Conservation (phyloP, 495 filamentous ascomycete species). For the Collariella sp. region DNA sequence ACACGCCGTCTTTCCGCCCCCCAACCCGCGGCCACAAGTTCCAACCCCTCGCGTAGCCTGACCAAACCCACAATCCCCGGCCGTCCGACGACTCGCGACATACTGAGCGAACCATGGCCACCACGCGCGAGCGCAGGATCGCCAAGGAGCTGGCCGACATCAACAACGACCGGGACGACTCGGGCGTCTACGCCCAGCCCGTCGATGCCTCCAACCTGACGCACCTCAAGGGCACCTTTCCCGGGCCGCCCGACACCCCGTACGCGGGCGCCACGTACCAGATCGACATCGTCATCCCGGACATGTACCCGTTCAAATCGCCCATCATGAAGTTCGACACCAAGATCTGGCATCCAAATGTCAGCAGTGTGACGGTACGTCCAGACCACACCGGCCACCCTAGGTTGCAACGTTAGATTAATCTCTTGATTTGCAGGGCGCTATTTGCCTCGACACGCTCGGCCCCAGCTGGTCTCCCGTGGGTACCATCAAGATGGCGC, state of each 20-base stretch:
- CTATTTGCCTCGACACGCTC: conserved; percentile 94
- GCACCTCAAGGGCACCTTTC: conserved; percentile 75
- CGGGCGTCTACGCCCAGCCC: conserved; percentile 62
- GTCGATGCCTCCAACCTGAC: conserved; percentile 62
- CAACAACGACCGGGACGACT: conserved; percentile 56
- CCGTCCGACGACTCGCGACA: neutral
- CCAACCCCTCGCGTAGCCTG: neutral
- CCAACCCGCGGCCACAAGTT: neutral
- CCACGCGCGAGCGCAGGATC: conserved; percentile 72
- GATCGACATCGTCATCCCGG: conserved; percentile 80
- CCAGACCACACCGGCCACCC: neutral
- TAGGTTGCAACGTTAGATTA: neutral
- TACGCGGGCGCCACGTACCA: conserved; percentile 82
- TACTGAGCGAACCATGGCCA: conserved; percentile 49
- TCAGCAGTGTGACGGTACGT: conserved; percentile 88
- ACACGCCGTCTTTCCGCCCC: neutral
- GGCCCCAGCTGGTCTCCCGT: conserved; percentile 88
- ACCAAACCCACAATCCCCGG: neutral
- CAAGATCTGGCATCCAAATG: conserved; percentile 96
- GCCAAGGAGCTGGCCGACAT: conserved; percentile 90
- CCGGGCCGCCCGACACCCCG: conserved; percentile 83
- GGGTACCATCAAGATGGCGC: conserved; percentile 88
- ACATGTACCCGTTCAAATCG: conserved; percentile 87
- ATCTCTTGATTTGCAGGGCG: conserved; percentile 52
- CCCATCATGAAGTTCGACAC: conserved; percentile 91